These are phyloP conservation scores for Pythium angustatum DNA, from an alignment of 352 stramenopile species.

Conservation along the genomic window DNA sequence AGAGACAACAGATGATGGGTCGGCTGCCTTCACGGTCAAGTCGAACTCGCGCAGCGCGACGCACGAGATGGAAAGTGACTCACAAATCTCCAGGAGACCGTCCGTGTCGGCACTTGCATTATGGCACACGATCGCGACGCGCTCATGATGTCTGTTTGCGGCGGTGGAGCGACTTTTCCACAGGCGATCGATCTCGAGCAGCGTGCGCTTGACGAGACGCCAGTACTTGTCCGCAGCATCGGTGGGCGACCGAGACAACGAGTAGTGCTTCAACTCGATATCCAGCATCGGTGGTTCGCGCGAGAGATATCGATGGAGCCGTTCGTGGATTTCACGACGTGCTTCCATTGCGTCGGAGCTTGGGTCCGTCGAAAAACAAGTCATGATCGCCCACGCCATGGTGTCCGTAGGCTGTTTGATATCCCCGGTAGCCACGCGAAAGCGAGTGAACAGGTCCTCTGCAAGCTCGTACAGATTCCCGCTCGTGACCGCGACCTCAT, in stretches of 20 bases:
- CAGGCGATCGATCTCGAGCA: not conserved
- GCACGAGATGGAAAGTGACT: not conserved
- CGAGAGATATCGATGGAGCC: not conserved
- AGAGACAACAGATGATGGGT: not conserved
- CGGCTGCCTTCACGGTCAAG: not conserved
- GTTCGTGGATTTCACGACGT: not conserved
- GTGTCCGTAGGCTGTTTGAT: not conserved
- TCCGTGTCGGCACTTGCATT: not conserved
- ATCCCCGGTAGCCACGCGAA: not conserved
- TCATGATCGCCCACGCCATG: not conserved
- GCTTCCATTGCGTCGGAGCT: not conserved
- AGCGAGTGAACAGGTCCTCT: not conserved
- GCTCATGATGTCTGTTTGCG: too few species aligned
- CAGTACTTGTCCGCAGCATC: not conserved
- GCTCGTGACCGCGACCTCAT: not conserved
- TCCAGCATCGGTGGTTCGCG: conserved; percentile 1
- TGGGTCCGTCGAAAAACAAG: not conserved
- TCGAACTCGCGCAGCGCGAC: not conserved
- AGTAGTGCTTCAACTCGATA: not conserved
- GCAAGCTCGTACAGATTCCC: not conserved
- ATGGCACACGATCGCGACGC: not conserved
- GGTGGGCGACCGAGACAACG: too few species aligned
- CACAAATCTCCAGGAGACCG: not conserved
- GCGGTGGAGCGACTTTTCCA: not conserved
- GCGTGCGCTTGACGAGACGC: not conserved